Percentiles rank a stretch among this genome's conserved stretches.
Evolutionary conservation across 257 asterid species (phyloP).

Genomic region (Petrea volubilis): DNA sequence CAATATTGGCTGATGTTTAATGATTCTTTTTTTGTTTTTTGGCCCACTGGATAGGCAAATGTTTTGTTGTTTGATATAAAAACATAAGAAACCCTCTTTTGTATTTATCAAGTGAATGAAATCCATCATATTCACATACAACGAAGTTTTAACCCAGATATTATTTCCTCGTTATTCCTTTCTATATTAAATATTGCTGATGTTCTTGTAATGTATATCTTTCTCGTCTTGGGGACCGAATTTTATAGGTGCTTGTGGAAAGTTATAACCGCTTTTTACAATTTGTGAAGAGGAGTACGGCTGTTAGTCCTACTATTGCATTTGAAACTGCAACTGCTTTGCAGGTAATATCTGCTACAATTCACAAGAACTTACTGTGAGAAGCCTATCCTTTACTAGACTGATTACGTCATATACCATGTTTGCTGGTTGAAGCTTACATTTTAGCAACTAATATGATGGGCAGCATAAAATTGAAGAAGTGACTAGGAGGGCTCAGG

Average conservation of each 20-base stretch:
- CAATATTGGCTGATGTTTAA: neutral
- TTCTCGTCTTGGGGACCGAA: slow-evolving; percentile 5
- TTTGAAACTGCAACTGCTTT: slow-evolving; percentile 93
- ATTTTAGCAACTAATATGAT: slow-evolving; percentile 26
- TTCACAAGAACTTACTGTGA: slow-evolving; percentile 7
- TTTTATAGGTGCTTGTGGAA: slow-evolving; percentile 71
- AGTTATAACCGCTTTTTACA: slow-evolving; percentile 82
- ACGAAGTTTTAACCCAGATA: neutral
- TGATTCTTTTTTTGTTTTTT: neutral
- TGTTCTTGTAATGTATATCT: slow-evolving; percentile 1
- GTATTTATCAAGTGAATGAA: neutral
- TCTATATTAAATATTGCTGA: neutral
- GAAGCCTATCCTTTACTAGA: slow-evolving; percentile 8
- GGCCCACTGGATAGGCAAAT: neutral
- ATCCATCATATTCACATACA: neutral
- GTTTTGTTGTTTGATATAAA: neutral
- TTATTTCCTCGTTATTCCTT: neutral
- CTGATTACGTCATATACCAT: slow-evolving; percentile 2
- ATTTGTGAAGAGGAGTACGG: slow-evolving; percentile 91
- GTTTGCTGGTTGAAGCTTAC: slow-evolving; percentile 40
- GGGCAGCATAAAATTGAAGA: slow-evolving; percentile 89
- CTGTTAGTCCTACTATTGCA: slow-evolving; percentile 92
- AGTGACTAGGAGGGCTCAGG: slow-evolving; percentile 97
- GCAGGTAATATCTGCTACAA: slow-evolving; percentile 60
- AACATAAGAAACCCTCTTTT: neutral